Base-by-base conservation (phyloP, 2,329 filamentous ascomycete genomes). In the Elsinoe fawcettii region DNA sequence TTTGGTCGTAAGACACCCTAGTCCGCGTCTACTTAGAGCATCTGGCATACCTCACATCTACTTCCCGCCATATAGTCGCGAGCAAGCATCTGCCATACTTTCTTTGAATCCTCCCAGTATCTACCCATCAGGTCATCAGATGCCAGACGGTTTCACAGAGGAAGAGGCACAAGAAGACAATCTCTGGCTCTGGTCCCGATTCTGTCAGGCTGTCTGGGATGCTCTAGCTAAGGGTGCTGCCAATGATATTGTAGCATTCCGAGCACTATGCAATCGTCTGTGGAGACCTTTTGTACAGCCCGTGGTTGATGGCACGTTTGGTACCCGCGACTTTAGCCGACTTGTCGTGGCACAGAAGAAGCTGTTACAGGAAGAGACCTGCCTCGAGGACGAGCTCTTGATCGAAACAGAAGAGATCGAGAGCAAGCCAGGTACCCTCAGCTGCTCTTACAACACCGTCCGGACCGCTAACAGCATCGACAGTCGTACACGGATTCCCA, bases 201-300 rank as follows among this genome's bases (percentile, higher is more conserved):
- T 95, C 74, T 83, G 86, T 60, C 83, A 83, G 51, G 88, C 89
- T 3, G 84, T 96, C 12, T 93, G 95, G 78, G 93, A 99, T 68
- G 84, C 91, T 1, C 77, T 97, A 11, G 83, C 86, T 51, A 88
- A 86, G 61, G 84, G 89, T 47, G 90, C 90, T 2, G 87, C 87
- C 0, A 84, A 90, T 51, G 90, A 92, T 36, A 77, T 97, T 12
- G 79, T 86, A 1, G 81, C 82, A 9, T 90, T 96, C 63, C 78
- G 77, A 2, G 80, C 81, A 34, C 82, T 86, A 51, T 90, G 87
- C 66, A 72, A 81, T 51, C 81, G 84, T 43, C 79, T 97, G 18
- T 99, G 93, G 93, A 84, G 86, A 9, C 81, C 84, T 3, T 97
- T 99, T 70, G 85, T 88, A 0, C 80, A 82, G 5, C 92, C 92